Evolutionary conservation across 768 basidiomycete genomes (phyloP).

Genomic region (Asterophora parasitica): DNA sequence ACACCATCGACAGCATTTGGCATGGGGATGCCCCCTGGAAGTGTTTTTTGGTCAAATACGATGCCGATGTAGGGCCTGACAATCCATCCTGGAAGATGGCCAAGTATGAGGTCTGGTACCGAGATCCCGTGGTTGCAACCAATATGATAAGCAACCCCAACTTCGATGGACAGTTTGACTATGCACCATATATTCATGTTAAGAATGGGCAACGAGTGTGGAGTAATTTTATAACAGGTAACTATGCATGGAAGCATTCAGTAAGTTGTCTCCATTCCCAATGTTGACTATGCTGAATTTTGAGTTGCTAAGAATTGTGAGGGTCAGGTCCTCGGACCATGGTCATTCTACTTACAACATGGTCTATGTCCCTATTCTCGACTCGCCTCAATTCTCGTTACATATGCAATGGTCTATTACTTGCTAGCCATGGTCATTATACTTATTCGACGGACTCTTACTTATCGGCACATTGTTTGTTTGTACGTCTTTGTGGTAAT

Average conservation of each 20-base stretch:
- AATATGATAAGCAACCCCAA: background rate
- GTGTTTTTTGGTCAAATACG: slow-evolving; percentile 20
- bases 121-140: background rate
- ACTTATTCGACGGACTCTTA: too few species aligned
- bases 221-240: slow-evolving; percentile 19
- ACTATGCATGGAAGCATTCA: slow-evolving; percentile 21
- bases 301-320: slow-evolving; percentile 24
- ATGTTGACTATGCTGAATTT: slow-evolving; percentile 9
- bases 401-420: too few species aligned
- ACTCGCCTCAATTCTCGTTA: too few species aligned
- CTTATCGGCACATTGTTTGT: too few species aligned
- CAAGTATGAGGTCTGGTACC: slow-evolving; percentile 4
- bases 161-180: slow-evolving; percentile 16
- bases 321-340: too few species aligned
- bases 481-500: too few species aligned
- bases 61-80: slow-evolving; percentile 2
- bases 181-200: slow-evolving; percentile 16
- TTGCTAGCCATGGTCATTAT: too few species aligned
- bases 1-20: slow-evolving; percentile 21
- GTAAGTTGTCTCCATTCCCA: background rate
- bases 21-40: slow-evolving; percentile 26
- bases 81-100: slow-evolving; percentile 10
- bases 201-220: slow-evolving; percentile 11
- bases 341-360: too few species aligned
- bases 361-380: too few species aligned